Percentiles rank a stretch among this genome's conserved stretches.
Conservation (phyloP, 768 basidiomycete species). For the Mycena pura region DNA sequence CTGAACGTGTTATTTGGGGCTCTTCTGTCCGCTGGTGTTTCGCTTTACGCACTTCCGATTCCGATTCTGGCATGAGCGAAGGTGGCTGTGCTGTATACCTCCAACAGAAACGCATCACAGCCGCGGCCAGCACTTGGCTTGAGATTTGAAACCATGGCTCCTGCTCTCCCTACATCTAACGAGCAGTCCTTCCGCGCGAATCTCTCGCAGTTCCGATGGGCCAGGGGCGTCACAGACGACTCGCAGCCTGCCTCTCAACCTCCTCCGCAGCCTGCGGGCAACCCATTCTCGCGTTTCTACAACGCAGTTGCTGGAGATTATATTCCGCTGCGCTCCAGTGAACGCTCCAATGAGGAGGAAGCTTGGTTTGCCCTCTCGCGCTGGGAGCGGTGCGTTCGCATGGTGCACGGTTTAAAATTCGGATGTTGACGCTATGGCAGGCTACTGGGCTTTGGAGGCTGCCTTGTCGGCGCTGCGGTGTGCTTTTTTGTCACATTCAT, state of each 20-base stretch:
- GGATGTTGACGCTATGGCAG: conserved; percentile 43
- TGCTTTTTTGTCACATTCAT: conserved; percentile 95
- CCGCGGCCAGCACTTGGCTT: too few species aligned
- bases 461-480: conserved; percentile 86
- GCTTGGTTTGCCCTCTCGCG: conserved; percentile 91
- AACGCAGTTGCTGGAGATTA: conserved; percentile 85
- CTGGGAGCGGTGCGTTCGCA: conserved; percentile 83
- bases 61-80: too few species aligned
- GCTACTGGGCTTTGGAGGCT: conserved; percentile 89
- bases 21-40: conserved; percentile 6
- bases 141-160: conserved; percentile 9
- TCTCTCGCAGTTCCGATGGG: conserved; percentile 89
- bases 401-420: neutral
- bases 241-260: conserved; percentile 53
- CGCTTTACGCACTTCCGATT: neutral
- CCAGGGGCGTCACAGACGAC: conserved; percentile 73
- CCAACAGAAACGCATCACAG: too few species aligned
- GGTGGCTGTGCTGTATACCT: too few species aligned
- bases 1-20: conserved; percentile 9
- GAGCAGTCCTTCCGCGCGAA: conserved; percentile 78
- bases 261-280: conserved; percentile 43
- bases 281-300: conserved; percentile 89
- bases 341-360: conserved; percentile 92
- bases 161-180: conserved; percentile 21
- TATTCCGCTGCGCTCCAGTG: conserved; percentile 83